Conservation (phyloP, 495 filamentous ascomycete genomes). For the Pyronema omphalodes region DNA sequence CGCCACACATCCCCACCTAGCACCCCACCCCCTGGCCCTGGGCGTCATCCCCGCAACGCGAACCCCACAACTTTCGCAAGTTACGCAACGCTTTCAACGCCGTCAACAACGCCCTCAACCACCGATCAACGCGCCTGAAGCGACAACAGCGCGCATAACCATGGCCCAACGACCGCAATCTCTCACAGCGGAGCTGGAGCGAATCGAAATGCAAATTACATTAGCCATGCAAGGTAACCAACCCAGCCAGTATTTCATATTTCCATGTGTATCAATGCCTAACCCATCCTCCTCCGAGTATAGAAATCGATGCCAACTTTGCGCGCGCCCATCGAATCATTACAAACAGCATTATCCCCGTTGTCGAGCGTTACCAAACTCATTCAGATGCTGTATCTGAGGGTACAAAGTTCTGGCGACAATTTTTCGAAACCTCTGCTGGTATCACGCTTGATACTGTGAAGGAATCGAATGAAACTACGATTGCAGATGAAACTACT, state of each 20-base stretch:
- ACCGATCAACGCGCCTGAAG: no score
- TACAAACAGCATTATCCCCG: conserved; percentile 75
- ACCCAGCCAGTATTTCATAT: neutral
- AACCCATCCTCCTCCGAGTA: no score
- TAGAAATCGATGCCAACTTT: conserved; percentile 99
- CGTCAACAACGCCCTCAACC: no score
- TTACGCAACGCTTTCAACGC: no score
- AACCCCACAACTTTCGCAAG: no score
- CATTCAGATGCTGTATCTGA: conserved; percentile 93
- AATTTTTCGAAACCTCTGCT: conserved; percentile 95
- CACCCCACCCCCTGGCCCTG: no score
- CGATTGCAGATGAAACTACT: no score
- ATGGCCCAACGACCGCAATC: conserved; percentile 32
- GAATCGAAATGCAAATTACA: conserved; percentile 89
- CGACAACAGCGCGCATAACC: conserved; percentile 2
- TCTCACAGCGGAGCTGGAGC: conserved; percentile 88
- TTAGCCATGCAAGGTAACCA: conserved; percentile 72
- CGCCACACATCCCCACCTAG: no score
- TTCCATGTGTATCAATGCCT: neutral
- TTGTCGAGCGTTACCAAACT: conserved; percentile 92
- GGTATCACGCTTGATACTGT: neutral
- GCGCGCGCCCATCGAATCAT: conserved; percentile 92
- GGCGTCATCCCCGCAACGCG: no score
- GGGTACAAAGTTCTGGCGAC: conserved; percentile 95
- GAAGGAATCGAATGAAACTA: neutral